Percentiles rank a stretch among this genome's conserved stretches.
Conservation (phyloP, 2,329 filamentous ascomycete genomes). For the Fulvia fulva region DNA sequence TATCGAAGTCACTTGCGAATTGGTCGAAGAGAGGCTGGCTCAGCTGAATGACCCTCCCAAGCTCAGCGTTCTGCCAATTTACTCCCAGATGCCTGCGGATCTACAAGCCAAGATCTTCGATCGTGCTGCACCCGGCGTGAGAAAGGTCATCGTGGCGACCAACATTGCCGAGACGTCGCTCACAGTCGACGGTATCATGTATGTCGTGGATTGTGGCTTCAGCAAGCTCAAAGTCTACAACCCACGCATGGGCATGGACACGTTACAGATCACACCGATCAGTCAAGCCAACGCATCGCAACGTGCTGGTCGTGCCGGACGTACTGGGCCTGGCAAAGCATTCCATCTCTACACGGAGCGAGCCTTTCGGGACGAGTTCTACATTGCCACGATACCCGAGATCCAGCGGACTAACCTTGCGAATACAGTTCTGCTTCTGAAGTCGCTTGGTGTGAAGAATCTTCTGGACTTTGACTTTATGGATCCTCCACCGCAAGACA, state of each 20-base stretch:
- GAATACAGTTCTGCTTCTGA: conserved; percentile 90
- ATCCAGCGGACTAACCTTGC: conserved; percentile 95
- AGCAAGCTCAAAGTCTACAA: conserved; percentile 99
- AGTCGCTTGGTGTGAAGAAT: conserved; percentile 90
- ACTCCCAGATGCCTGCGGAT: conserved; percentile 99
- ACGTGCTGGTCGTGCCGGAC: conserved; percentile 84
- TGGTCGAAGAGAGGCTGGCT: conserved; percentile 81
- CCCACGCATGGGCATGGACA: conserved; percentile 98
- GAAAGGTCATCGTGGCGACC: conserved; percentile 96
- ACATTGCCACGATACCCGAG: conserved; percentile 94
- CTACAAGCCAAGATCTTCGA: conserved; percentile 98
- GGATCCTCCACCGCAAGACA: conserved; percentile 97
- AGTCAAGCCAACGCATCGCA: conserved; percentile 95
- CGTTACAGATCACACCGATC: conserved; percentile 93
- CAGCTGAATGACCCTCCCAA: conserved; percentile 92
- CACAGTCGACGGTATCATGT: conserved; percentile 98
- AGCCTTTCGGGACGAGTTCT: conserved; percentile 93
- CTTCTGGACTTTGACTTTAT: conserved; percentile 97
- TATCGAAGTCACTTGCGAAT: conserved; percentile 92
- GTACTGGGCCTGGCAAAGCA: conserved; percentile 91
- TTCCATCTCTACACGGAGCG: conserved; percentile 92
- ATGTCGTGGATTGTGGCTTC: conserved; percentile 93
- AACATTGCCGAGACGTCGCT: conserved; percentile 98
- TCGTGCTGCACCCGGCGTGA: conserved; percentile 78
- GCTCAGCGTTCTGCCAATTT: conserved; percentile 91